phyloP scores from a whole-genome alignment of 805 yeast genomes.

The Zygotorulaspora danielsina region DNA sequence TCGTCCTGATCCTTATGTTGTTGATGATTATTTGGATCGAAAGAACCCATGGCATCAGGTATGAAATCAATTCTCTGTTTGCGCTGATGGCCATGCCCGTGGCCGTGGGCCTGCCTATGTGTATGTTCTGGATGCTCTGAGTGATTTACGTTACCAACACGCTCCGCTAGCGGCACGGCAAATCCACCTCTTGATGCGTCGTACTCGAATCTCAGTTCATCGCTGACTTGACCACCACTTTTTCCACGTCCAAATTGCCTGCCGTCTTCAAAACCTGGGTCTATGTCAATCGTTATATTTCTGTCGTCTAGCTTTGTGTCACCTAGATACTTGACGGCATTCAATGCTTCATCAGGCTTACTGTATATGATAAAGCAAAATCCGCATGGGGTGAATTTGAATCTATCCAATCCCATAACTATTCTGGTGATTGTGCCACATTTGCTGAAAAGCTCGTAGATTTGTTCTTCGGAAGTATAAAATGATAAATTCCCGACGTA shows the following conservation, averaged over 20 bases:
- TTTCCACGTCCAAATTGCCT: conserved; percentile 93
- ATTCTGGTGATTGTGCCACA: conserved; percentile 76
- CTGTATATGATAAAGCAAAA: conserved; percentile 87
- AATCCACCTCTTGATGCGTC: conserved; percentile 47
- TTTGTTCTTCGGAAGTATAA: conserved; percentile 92
- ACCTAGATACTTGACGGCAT: conserved; percentile 77
- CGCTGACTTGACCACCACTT: conserved; percentile 87
- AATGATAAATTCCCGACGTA: conserved; percentile 90
- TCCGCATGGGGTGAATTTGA: conserved; percentile 91
- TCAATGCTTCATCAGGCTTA: conserved; percentile 63
- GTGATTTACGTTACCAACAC: conserved; percentile 20
- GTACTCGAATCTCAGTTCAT: conserved; percentile 53
- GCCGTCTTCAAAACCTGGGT: conserved; percentile 94
- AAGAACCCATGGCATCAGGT: conserved; percentile 19
- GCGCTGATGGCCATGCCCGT: conserved; percentile 5
- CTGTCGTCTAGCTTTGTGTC: conserved; percentile 83
- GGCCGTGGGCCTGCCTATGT: conserved; percentile 8
- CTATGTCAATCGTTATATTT: conserved; percentile 78
- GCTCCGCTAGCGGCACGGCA: conserved; percentile 39
- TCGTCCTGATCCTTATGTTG: conserved; percentile 21
- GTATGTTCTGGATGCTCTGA: conserved; percentile 1
- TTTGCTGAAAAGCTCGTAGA: conserved; percentile 78
- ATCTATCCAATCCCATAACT: conserved; percentile 92
- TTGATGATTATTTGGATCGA: conserved; percentile 10
- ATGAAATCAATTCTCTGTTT: conserved; percentile 14